phyloP scores from a whole-genome alignment of 768 basidiomycete genomes.

The Tricholoma furcatifolium region DNA sequence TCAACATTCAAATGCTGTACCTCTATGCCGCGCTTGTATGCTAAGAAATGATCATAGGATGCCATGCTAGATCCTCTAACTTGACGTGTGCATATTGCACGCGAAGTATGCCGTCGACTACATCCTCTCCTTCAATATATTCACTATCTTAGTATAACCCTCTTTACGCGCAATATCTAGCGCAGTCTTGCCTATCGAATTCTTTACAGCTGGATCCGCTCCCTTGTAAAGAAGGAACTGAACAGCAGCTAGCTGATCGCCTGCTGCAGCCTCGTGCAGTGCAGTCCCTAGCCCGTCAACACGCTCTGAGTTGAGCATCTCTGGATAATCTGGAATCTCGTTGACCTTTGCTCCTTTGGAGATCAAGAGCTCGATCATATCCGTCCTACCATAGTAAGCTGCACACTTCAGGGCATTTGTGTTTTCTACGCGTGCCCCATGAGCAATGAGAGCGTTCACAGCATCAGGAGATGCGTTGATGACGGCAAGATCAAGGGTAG shows the following conservation, averaged over 20 bases:
- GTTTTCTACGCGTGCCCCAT: conserved; percentile 12
- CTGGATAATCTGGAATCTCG: conserved; percentile 11
- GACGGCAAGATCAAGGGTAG: conserved; percentile 13
- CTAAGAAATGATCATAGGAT: too few species aligned
- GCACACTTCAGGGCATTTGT: conserved; percentile 15
- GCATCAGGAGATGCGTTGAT: conserved; percentile 1
- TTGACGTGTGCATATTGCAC: too few species aligned
- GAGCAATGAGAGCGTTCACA: background rate
- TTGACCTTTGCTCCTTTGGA: conserved; percentile 15
- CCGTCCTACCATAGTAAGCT: conserved; percentile 12
- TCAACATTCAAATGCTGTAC: too few species aligned
- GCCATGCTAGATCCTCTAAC: too few species aligned
- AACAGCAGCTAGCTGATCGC: conserved; percentile 11
- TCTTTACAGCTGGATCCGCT: conserved; percentile 1
- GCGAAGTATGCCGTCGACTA: background rate
- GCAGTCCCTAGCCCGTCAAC: conserved; percentile 16
- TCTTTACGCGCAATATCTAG: conserved; percentile 5
- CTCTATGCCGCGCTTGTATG: too few species aligned
- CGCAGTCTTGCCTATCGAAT: conserved; percentile 6
- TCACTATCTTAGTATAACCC: background rate
- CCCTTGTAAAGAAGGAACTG: conserved; percentile 1
- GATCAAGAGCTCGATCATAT: conserved; percentile 15
- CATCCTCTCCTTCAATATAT: background rate
- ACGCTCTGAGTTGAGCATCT: conserved; percentile 11
- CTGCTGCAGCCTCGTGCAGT: conserved; percentile 13